phyloP scores from a whole-genome alignment of 2,329 filamentous ascomycete genomes.

The Ophidiomyces ophidiicola region DNA sequence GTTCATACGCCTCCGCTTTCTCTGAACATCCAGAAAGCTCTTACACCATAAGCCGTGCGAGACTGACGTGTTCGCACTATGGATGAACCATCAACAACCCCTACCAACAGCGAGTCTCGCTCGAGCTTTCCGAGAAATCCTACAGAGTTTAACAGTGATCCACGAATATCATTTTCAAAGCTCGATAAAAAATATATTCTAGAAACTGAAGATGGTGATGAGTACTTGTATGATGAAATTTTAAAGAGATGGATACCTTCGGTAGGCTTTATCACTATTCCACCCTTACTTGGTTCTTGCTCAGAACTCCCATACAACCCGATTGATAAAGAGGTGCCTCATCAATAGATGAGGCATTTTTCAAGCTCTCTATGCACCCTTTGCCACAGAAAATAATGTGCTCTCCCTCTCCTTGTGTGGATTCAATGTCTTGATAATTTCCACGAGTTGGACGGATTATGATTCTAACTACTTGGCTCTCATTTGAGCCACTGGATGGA shows the following conservation, averaged over 20 bases:
- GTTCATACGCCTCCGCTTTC: no score
- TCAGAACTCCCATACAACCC: no score
- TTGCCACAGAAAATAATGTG: not conserved
- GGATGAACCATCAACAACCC: conserved; percentile 8
- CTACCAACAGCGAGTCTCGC: conserved; percentile 2
- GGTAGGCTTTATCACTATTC: conserved; percentile 30
- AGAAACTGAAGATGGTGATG: conserved; percentile 70
- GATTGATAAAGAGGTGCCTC: no score
- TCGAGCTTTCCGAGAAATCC: conserved; percentile 42
- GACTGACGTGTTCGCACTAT: no score
- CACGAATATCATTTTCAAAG: conserved; percentile 77
- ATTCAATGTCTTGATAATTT: conserved; percentile 5
- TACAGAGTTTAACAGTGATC: conserved; percentile 60
- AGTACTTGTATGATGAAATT: conserved; percentile 67
- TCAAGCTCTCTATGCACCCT: no score
- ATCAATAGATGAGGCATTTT: not conserved
- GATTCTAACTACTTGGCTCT: conserved; percentile 26
- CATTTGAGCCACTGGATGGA: conserved; percentile 15
- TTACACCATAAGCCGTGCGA: no score
- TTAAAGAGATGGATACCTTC: conserved; percentile 63
- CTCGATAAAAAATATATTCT: conserved; percentile 70
- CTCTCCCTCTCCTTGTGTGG: not conserved
- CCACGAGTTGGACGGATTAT: conserved; percentile 13
- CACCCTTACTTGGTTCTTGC: conserved; percentile 5
- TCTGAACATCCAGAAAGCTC: no score